Conservation (phyloP, 495 filamentous ascomycete species). For the Hypomontagnella submonticulosa region DNA sequence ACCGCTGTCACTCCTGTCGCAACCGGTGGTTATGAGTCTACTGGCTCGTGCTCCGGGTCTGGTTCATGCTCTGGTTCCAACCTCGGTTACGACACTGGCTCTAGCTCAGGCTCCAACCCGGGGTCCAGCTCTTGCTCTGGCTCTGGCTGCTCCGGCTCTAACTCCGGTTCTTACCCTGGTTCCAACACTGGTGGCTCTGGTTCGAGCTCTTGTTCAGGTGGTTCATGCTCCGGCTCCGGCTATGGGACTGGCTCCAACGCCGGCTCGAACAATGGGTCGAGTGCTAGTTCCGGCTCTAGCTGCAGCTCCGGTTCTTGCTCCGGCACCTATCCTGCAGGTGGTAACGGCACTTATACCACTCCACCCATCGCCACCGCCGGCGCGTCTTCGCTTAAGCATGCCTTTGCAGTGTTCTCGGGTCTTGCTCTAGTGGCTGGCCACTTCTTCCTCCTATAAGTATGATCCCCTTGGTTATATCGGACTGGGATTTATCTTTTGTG, state of each 20-base stretch:
- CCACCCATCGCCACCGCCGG: slow-evolving; percentile 39
- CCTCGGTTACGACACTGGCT: background rate
- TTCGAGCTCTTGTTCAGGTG: slow-evolving; percentile 1
- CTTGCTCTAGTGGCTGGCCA: slow-evolving; percentile 42
- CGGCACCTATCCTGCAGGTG: background rate
- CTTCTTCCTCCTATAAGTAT: slow-evolving; percentile 42
- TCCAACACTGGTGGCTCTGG: background rate
- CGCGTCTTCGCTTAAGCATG: slow-evolving; percentile 40
- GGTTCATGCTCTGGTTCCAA: slow-evolving; percentile 15
- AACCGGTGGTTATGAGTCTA: background rate
- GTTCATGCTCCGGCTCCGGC: slow-evolving; percentile 14
- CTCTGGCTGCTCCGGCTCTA: slow-evolving; percentile 5
- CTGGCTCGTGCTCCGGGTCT: background rate
- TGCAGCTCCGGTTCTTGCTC: background rate
- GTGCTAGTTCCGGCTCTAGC: slow-evolving; percentile 3
- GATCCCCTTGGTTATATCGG: background rate
- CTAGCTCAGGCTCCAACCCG: background rate
- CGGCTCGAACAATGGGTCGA: slow-evolving; percentile 2
- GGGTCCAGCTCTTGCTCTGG: background rate
- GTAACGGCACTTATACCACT: slow-evolving; percentile 27
- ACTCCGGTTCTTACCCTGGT: background rate
- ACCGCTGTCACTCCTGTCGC: slow-evolving; percentile 1
- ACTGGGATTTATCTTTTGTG: background rate
- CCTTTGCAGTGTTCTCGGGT: slow-evolving; percentile 39
- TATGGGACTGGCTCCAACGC: slow-evolving; percentile 1